These are phyloP conservation scores for Rhipidocladum racemiflorum DNA, from an alignment of 176 grass and related monocot species.

Conservation along the genomic window DNA sequence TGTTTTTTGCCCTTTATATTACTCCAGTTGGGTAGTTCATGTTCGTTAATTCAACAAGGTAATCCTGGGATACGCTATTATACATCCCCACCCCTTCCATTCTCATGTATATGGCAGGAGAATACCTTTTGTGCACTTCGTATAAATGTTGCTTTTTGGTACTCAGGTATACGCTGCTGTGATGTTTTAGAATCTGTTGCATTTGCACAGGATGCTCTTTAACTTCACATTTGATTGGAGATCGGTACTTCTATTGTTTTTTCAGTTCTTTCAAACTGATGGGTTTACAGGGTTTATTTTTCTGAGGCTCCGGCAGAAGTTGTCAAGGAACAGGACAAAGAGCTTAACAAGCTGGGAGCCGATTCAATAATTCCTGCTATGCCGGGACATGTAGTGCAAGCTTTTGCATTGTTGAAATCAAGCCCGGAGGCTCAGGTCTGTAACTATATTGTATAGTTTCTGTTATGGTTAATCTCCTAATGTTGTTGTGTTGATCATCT, in stretches of 20 bases:
- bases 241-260: not conserved
- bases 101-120: not conserved
- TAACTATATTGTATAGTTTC: not conserved
- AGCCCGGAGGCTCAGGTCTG: conserved; percentile 70
- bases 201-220: not conserved
- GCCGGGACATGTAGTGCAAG: conserved; percentile 59
- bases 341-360: conserved; percentile 20
- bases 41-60: not conserved
- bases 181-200: not conserved
- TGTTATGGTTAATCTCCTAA: not conserved
- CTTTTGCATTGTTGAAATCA: conserved; percentile 76
- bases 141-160: not conserved
- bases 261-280: not conserved
- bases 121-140: not conserved
- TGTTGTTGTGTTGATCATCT: not conserved
- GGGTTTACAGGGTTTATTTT: conserved; percentile 52
- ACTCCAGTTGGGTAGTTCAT: not conserved
- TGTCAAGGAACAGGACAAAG: conserved; percentile 36
- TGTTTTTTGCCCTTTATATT: not conserved
- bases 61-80: conserved; percentile 2
- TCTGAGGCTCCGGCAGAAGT: conserved; percentile 18
- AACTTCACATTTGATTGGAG: not conserved
- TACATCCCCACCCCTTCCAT: not conserved
- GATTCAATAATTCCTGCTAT: conserved; percentile 57
- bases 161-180: not conserved